Percentiles rank a stretch among this genome's conserved stretches.
phyloP scores from a whole-genome alignment of 345 rosid genomes.

The Moricandia moricandioides region DNA sequence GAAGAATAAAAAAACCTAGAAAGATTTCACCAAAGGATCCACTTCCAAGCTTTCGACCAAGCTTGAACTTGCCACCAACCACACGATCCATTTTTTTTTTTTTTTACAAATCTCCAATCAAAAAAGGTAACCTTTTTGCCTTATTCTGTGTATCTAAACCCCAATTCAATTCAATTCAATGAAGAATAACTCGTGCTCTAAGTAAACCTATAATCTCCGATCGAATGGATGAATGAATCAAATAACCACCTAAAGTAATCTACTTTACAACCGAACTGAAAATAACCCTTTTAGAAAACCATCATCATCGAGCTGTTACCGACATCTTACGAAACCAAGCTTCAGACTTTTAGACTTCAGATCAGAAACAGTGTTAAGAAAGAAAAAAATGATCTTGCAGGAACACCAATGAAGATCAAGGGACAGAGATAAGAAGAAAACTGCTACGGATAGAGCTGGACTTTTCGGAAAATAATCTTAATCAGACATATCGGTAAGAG shows the following conservation, averaged over 20 bases:
- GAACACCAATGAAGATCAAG: background rate
- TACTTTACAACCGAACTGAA: slow-evolving; percentile 20
- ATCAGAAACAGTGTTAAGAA: background rate
- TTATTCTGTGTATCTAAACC: background rate
- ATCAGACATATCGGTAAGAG: background rate
- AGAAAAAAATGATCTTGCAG: background rate
- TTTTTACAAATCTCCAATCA: background rate
- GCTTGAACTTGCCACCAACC: slow-evolving; percentile 83
- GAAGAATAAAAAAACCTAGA: slow-evolving; percentile 45
- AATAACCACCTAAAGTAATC: background rate
- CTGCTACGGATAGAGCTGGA: slow-evolving; percentile 2
- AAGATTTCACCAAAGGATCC: slow-evolving; percentile 94
- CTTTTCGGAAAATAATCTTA: background rate
- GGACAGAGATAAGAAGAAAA: background rate
- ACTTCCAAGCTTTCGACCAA: slow-evolving; percentile 95
- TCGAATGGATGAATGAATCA: slow-evolving; percentile 1
- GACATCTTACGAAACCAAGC: background rate
- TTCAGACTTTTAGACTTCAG: slow-evolving; percentile 13
- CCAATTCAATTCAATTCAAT: background rate
- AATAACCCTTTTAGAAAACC: background rate
- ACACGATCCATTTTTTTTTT: slow-evolving; percentile 32
- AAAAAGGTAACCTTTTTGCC: background rate
- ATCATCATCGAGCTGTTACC: slow-evolving; percentile 3
- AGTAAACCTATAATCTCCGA: slow-evolving; percentile 2
- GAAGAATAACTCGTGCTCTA: background rate